Conservation (phyloP, 148 eudicot genomes). For the Rhododendron griersonianum region DNA sequence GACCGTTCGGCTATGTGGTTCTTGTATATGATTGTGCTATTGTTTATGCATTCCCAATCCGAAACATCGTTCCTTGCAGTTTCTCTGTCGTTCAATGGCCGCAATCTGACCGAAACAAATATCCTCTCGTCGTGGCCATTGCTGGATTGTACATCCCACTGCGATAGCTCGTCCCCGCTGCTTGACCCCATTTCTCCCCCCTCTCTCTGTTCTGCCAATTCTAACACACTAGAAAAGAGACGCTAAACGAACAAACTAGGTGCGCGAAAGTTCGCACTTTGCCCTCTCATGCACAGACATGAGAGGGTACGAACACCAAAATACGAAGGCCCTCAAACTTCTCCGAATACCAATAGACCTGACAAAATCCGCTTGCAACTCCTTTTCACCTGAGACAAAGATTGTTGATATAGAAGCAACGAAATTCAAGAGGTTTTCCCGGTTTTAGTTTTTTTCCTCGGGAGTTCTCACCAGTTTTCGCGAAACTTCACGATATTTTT, state of each 20-base stretch:
- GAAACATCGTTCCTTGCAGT: slow-evolving; percentile 46
- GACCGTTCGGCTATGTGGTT: slow-evolving; percentile 51
- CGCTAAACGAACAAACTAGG: not conserved
- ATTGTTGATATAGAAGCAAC: not conserved
- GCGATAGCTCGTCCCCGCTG: slow-evolving; percentile 40
- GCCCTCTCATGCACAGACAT: slow-evolving; percentile 12
- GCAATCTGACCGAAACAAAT: slow-evolving; percentile 66
- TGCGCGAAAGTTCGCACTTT: not conserved
- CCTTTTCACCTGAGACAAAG: slow-evolving; percentile 7
- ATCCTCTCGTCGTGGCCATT: slow-evolving; percentile 61
- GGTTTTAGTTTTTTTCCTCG: not conserved
- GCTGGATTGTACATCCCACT: slow-evolving; percentile 28
- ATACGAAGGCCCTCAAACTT: not conserved
- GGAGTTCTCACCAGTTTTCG: not conserved
- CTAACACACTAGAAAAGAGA: slow-evolving; percentile 7
- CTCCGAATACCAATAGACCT: not conserved
- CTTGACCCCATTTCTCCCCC: slow-evolving; percentile 39
- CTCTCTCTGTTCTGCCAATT: slow-evolving; percentile 2
- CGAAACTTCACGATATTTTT: not conserved
- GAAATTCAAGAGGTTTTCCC: not conserved
- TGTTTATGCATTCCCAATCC: slow-evolving; percentile 75
- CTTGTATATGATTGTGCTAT: slow-evolving; percentile 58
- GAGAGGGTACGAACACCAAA: slow-evolving; percentile 12
- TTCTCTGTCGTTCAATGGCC: slow-evolving; percentile 73
- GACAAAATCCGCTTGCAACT: not conserved